Conservation (phyloP, 352 stramenopile species). For the Phytophthora pinifolia region DNA sequence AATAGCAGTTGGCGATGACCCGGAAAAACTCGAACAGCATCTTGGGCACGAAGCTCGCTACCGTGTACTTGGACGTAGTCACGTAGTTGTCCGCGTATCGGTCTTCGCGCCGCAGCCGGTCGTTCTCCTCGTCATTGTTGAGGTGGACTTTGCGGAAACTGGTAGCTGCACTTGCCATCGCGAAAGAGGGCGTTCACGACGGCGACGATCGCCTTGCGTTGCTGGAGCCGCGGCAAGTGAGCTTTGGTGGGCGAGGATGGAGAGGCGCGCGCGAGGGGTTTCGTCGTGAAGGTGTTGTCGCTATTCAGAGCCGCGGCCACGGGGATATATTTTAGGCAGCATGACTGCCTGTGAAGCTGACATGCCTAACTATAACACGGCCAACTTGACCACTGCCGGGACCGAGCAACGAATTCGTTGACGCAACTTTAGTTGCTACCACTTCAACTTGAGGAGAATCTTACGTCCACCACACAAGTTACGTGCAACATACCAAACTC, state of each 20-base stretch:
- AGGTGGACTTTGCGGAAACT: slow-evolving; percentile 55
- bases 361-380: background rate
- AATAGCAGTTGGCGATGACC: slow-evolving; percentile 95
- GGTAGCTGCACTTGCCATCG: slow-evolving; percentile 18
- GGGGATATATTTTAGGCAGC: slow-evolving; percentile 8
- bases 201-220: background rate
- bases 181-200: background rate
- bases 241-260: slow-evolving; percentile 2
- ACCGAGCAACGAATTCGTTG: background rate
- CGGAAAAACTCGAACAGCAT: slow-evolving; percentile 94
- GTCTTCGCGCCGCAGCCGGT: slow-evolving; percentile 37
- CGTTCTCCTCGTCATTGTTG: slow-evolving; percentile 69
- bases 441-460: too few species aligned
- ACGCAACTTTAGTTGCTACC: too few species aligned
- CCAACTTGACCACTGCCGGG: background rate
- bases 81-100: slow-evolving; percentile 77
- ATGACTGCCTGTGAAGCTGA: background rate
- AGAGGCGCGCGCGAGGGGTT: slow-evolving; percentile 21
- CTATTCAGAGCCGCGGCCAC: slow-evolving; percentile 4
- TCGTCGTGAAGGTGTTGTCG: slow-evolving; percentile 4
- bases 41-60: slow-evolving; percentile 93
- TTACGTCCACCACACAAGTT: slow-evolving; percentile 6
- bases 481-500: background rate
- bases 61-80: slow-evolving; percentile 93
- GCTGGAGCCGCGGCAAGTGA: slow-evolving; percentile 4